phyloP scores from a whole-genome alignment of 176 grass and related monocot genomes.

The Rhipidocladum racemiflorum region DNA sequence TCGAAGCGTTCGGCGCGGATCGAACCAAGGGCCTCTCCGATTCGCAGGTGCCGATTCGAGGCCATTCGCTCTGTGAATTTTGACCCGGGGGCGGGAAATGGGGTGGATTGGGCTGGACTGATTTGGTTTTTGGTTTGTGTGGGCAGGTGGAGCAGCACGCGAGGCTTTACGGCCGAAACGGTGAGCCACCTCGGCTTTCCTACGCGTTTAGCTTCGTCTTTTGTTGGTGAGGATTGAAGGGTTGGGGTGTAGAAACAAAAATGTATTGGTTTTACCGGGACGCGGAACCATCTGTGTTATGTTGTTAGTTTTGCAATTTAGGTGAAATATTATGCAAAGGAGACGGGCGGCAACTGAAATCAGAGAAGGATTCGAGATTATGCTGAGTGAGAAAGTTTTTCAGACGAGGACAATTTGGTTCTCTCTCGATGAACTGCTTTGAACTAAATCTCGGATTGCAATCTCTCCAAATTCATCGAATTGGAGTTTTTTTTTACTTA shows the following conservation, averaged over 20 bases:
- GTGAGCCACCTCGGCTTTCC: conserved; percentile 23
- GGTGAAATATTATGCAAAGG: neutral
- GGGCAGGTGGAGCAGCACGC: conserved; percentile 71
- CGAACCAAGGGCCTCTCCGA: conserved; percentile 82
- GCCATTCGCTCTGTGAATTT: neutral
- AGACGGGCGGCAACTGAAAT: neutral
- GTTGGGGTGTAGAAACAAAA: neutral
- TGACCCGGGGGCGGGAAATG: neutral
- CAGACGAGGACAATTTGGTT: neutral
- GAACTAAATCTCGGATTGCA: neutral
- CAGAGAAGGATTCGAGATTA: neutral
- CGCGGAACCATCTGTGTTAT: neutral
- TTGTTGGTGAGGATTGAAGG: neutral
- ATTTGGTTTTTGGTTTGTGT: conserved; percentile 41
- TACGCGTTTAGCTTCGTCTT: neutral
- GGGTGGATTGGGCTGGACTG: neutral
- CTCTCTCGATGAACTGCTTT: neutral
- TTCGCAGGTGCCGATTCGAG: conserved; percentile 56
- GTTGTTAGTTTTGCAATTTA: neutral
- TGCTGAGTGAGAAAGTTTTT: neutral
- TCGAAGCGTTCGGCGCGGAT: conserved; percentile 84
- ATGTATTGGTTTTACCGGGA: neutral
- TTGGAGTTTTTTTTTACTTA: neutral
- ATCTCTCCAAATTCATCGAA: neutral
- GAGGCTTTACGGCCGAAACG: conserved; percentile 74